Conservation (phyloP, 1,139 yeast species). For the Candida freyschussii region DNA sequence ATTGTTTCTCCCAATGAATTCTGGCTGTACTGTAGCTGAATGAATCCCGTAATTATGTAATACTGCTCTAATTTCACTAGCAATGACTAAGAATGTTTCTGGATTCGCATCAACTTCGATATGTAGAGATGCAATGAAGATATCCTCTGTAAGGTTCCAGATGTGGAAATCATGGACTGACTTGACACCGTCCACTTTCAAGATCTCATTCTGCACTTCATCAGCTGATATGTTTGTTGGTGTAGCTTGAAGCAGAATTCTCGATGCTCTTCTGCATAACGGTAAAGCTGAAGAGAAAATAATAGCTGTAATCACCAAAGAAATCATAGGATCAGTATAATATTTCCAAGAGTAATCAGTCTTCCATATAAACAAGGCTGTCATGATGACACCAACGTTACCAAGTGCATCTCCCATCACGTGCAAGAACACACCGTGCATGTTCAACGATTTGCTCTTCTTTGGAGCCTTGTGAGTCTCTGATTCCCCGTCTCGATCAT, state of each 20-base stretch:
- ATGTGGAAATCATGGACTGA: slow-evolving; percentile 94
- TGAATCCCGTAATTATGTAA: slow-evolving; percentile 84
- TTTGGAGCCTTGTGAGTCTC: slow-evolving; percentile 17
- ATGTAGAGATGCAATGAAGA: slow-evolving; percentile 85
- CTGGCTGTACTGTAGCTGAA: slow-evolving; percentile 95
- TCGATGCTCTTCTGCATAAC: slow-evolving; percentile 78
- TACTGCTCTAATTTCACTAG: slow-evolving; percentile 70
- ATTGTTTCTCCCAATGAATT: slow-evolving; percentile 39
- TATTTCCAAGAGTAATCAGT: slow-evolving; percentile 85
- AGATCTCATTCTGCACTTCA: slow-evolving; percentile 63
- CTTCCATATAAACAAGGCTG: slow-evolving; percentile 92
- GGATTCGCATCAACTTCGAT: slow-evolving; percentile 65
- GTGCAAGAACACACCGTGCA: slow-evolving; percentile 96
- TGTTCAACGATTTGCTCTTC: slow-evolving; percentile 67
- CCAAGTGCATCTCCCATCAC: slow-evolving; percentile 97
- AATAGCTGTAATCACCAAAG: slow-evolving; percentile 78
- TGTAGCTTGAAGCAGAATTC: slow-evolving; percentile 87
- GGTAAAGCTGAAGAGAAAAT: slow-evolving; percentile 92
- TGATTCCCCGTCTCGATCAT: slow-evolving; percentile 3
- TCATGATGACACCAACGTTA: slow-evolving; percentile 84
- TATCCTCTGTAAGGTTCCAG: slow-evolving; percentile 91
- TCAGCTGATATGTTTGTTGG: slow-evolving; percentile 79
- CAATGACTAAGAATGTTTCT: slow-evolving; percentile 65
- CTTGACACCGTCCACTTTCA: slow-evolving; percentile 63
- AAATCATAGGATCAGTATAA: slow-evolving; percentile 81